Evolutionary conservation across 345 rosid species (phyloP).

Genomic region (Arabis alpina): DNA sequence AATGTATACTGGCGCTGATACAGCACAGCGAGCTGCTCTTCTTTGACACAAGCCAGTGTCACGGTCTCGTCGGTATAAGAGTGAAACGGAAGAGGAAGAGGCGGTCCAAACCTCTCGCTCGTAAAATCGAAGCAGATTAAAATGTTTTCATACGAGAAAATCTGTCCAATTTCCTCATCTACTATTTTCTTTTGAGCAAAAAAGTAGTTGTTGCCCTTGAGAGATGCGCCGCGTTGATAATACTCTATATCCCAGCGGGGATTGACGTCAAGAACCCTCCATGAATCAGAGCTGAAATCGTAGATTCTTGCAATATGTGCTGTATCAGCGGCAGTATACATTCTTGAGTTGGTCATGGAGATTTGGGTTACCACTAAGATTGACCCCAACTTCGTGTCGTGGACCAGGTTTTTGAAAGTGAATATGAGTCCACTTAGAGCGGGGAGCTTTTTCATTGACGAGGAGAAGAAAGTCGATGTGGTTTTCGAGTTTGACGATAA

Average conservation of each 20-base stretch:
- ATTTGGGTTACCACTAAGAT: background rate
- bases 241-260: too few species aligned
- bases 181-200: background rate
- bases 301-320: background rate
- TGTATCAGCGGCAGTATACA: background rate
- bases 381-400: constrained; percentile 6
- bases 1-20: background rate
- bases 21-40: background rate
- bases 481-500: background rate
- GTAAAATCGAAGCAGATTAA: background rate
- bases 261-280: too few species aligned
- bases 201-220: too few species aligned
- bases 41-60: background rate
- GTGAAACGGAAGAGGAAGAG: constrained; percentile 3
- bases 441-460: background rate
- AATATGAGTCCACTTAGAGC: background rate
- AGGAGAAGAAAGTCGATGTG: background rate
- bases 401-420: constrained; percentile 6
- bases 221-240: too few species aligned
- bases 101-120: background rate
- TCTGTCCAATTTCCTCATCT: background rate
- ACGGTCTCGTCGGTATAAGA: background rate
- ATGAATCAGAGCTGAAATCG: too few species aligned
- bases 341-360: background rate
- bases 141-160: background rate